Conservation (phyloP, 768 basidiomycete species). For the Sarcodon sp. region DNA sequence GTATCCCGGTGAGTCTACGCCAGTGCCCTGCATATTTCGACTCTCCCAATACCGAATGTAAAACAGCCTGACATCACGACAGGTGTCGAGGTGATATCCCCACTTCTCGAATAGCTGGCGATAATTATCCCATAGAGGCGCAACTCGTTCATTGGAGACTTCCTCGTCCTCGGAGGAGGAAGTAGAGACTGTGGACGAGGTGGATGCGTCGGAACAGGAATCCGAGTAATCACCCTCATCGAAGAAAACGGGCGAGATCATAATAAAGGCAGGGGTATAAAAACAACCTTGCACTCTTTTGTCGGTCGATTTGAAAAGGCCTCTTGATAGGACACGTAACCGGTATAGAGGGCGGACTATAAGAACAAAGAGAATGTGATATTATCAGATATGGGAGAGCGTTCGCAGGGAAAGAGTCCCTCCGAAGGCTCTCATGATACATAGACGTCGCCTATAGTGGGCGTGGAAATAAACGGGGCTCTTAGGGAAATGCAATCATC, state of each 20-base stretch:
- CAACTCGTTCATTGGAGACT: conserved; percentile 38
- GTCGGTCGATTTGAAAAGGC: no score
- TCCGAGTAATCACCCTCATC: conserved; percentile 6
- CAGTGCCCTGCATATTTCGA: conserved; percentile 8
- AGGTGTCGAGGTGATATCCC: conserved; percentile 58
- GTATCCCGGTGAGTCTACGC: conserved; percentile 19
- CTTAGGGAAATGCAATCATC: no score
- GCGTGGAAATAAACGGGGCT: no score
- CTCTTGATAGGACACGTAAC: no score
- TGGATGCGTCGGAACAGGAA: background rate
- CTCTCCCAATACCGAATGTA: conserved; percentile 27
- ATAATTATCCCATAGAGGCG: conserved; percentile 52
- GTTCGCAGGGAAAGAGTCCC: no score
- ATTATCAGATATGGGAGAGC: no score
- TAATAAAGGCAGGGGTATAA: background rate
- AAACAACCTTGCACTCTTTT: background rate
- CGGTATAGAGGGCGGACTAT: no score
- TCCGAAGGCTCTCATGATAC: no score
- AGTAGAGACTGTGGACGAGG: conserved; percentile 21
- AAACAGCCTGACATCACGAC: conserved; percentile 48
- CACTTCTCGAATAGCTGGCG: conserved; percentile 28
- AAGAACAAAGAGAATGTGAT: no score
- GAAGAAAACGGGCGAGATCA: background rate
- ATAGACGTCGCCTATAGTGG: no score
- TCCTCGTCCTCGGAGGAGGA: conserved; percentile 31